These are phyloP conservation scores for Arctostaphylos glauca DNA, from an alignment of 148 eudicot genomes.

Conservation along the genomic window DNA sequence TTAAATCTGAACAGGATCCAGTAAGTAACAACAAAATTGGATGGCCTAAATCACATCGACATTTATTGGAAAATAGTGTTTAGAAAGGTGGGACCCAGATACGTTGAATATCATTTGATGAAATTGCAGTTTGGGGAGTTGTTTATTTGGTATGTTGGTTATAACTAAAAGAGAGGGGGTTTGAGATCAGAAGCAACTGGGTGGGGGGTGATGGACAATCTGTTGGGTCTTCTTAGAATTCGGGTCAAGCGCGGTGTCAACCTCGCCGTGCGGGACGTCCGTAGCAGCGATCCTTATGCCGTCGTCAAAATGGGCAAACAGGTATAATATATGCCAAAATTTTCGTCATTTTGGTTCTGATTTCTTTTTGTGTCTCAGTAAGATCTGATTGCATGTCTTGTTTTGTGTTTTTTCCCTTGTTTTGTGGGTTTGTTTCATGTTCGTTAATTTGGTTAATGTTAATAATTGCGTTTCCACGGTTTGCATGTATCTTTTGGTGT, in stretches of 20 bases:
- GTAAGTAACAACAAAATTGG: background rate
- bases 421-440: background rate
- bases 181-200: background rate
- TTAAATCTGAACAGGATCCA: background rate
- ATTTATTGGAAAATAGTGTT: too few relatives aligned
- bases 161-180: background rate
- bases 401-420: background rate
- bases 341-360: background rate
- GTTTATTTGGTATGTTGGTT: background rate
- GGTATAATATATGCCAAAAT: constrained; percentile 23
- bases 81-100: too few relatives aligned
- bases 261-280: constrained; percentile 79
- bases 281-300: constrained; percentile 77
- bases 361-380: background rate
- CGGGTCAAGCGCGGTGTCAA: constrained; percentile 61
- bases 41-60: too few relatives aligned
- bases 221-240: constrained; percentile 67
- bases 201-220: constrained; percentile 31
- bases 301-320: constrained; percentile 69
- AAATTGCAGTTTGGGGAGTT: background rate
- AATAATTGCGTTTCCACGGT: background rate
- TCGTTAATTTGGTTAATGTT: background rate
- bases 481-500: background rate
- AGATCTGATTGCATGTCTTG: background rate
- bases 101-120: too few relatives aligned